These are phyloP conservation scores for Maudiozyma pseudohumilis DNA, from an alignment of 805 yeast species.

Conservation along the genomic window DNA sequence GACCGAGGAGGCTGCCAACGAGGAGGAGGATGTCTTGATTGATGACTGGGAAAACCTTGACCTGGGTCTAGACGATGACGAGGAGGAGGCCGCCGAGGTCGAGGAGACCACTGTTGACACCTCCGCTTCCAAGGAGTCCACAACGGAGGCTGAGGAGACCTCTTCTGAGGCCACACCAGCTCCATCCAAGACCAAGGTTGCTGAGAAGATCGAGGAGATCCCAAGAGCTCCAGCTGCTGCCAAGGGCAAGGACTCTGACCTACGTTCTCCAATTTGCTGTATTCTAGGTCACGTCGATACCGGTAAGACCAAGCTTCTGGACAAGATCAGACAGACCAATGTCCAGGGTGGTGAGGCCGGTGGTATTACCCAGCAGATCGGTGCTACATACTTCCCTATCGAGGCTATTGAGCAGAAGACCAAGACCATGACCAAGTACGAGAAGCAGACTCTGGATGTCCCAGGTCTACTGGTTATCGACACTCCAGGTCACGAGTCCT, in stretches of 20 bases:
- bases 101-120: constrained; percentile 12
- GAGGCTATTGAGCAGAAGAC: constrained; percentile 88
- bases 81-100: constrained; percentile 21
- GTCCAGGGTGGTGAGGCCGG: constrained; percentile 99
- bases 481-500: constrained; percentile 99
- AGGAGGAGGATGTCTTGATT: constrained; percentile 48
- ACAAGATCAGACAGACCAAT: constrained; percentile 95
- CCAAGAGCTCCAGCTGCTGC: constrained; percentile 9
- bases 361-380: constrained; percentile 99
- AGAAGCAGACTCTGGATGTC: constrained; percentile 79
- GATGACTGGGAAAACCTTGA: constrained; percentile 85
- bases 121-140: constrained; percentile 22
- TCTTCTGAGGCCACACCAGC: constrained; percentile 7
- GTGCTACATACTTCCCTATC: constrained; percentile 99
- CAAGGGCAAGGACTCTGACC: constrained; percentile 35
- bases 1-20: constrained; percentile 23
- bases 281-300: constrained; percentile 99
- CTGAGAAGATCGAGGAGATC: constrained; percentile 23
- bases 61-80: constrained; percentile 42
- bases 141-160: neutral
- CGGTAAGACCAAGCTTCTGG: constrained; percentile 95
- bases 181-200: constrained; percentile 25
- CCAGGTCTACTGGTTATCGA: constrained; percentile 96
- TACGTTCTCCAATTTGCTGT: constrained; percentile 99
- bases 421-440: constrained; percentile 78